These are phyloP conservation scores for Achaetomium macrosporum DNA, from an alignment of 2,329 filamentous ascomycete genomes.

Conservation along the genomic window DNA sequence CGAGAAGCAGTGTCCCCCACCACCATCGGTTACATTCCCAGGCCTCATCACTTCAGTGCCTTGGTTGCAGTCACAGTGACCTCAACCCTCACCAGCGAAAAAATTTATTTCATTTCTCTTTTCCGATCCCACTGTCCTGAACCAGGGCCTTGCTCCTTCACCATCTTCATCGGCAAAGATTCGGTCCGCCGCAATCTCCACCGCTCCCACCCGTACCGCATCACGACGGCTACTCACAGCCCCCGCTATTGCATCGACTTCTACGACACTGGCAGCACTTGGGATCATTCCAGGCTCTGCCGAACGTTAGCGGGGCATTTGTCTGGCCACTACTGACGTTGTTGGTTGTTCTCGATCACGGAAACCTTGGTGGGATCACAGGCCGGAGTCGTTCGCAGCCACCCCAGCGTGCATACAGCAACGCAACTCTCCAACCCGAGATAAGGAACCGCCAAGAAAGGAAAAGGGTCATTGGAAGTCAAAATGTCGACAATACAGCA, in stretches of 20 bases:
- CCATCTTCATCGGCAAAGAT: not conserved
- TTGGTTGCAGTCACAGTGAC: slow-evolving; percentile 24
- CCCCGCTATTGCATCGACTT: not conserved
- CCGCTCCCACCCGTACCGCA: not conserved
- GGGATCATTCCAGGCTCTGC: not conserved
- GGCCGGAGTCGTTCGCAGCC: no score
- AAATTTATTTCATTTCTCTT: slow-evolving; percentile 12
- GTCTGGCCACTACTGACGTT: not conserved
- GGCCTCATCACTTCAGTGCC: slow-evolving; percentile 15
- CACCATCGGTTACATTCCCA: slow-evolving; percentile 2
- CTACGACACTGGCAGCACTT: not conserved
- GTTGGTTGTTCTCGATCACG: no score
- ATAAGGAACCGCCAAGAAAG: not conserved
- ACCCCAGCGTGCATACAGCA: not conserved
- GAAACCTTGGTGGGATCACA: no score
- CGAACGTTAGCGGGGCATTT: not conserved
- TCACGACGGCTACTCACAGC: not conserved
- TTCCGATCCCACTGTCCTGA: slow-evolving; percentile 12
- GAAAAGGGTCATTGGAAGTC: slow-evolving; percentile 1
- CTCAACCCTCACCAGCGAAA: slow-evolving; percentile 15
- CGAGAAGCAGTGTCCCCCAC: not conserved
- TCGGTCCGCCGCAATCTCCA: slow-evolving; percentile 1
- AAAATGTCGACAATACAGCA: slow-evolving; percentile 77
- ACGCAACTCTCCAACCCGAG: not conserved
- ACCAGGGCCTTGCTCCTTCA: slow-evolving; percentile 1